These are phyloP conservation scores for Cryptosporidium meleagridis DNA, from an alignment of 169 alveolate genomes.

Conservation along the genomic window DNA sequence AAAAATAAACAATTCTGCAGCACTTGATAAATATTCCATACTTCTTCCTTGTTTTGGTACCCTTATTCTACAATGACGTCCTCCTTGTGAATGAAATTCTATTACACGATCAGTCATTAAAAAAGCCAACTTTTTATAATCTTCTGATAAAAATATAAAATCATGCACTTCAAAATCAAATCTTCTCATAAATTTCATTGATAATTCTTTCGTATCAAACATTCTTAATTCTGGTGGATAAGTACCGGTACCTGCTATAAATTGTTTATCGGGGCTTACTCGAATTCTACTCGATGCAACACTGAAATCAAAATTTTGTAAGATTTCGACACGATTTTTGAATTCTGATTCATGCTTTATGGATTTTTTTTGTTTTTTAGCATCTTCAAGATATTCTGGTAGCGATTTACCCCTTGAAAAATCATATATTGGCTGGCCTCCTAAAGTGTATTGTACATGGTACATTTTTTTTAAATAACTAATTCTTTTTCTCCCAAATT, in stretches of 20 bases:
- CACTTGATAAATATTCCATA: conserved; percentile 83
- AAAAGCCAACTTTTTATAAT: conserved; percentile 90
- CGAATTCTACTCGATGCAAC: conserved; percentile 85
- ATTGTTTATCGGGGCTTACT: conserved; percentile 86
- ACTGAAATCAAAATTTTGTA: conserved; percentile 89
- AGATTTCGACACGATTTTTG: conserved; percentile 86
- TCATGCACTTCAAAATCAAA: conserved; percentile 91
- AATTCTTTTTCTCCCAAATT: not conserved
- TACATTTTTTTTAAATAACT: not conserved
- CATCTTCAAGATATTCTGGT: conserved; percentile 88
- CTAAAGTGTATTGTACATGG: conserved; percentile 60
- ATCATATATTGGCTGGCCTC: conserved; percentile 83
- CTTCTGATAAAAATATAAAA: conserved; percentile 87
- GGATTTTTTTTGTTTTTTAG: conserved; percentile 85
- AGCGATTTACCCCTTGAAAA: conserved; percentile 89
- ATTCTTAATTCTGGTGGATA: conserved; percentile 92
- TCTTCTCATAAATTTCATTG: conserved; percentile 92
- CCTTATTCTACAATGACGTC: conserved; percentile 92
- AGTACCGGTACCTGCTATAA: conserved; percentile 87
- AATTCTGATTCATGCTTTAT: conserved; percentile 85
- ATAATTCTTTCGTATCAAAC: conserved; percentile 87
- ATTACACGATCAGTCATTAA: conserved; percentile 89
- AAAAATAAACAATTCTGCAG: conserved; percentile 86
- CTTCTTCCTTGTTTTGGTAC: conserved; percentile 92
- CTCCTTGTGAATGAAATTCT: conserved; percentile 96